A percentile compares a stretch with the other conserved stretches of the same genome.
Evolutionary conservation across 257 asterid species (phyloP).

Genomic region (Ilex aquifolium): DNA sequence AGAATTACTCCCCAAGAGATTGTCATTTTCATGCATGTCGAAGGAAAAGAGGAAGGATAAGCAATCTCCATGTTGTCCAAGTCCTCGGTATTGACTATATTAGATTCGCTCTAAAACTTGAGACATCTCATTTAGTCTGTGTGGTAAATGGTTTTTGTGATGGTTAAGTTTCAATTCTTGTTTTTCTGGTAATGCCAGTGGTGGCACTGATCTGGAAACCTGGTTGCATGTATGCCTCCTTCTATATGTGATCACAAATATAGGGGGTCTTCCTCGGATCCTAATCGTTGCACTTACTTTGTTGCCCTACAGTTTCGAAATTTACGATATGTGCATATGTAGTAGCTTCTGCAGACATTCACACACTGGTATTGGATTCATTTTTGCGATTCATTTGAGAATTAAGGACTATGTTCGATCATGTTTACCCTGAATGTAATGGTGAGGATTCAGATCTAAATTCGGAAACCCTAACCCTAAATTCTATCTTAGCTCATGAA

Average conservation of each 20-base stretch:
- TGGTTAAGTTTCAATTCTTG: constrained; percentile 27
- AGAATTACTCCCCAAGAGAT: constrained; percentile 35
- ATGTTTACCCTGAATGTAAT: too few species aligned
- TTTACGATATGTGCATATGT: constrained; percentile 70
- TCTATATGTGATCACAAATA: constrained; percentile 72
- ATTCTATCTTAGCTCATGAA: too few species aligned
- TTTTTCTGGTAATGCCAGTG: constrained; percentile 36
- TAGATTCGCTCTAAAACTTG: constrained; percentile 44
- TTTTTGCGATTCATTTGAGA: neutral
- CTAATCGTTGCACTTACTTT: constrained; percentile 93
- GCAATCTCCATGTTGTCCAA: constrained; percentile 28
- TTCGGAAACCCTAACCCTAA: too few species aligned
- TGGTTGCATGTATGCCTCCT: constrained; percentile 62
- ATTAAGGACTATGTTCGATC: neutral
- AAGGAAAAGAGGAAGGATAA: constrained; percentile 47
- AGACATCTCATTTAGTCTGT: constrained; percentile 38
- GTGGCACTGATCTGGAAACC: constrained; percentile 22
- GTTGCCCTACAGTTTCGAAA: constrained; percentile 76
- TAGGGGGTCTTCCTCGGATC: constrained; percentile 72
- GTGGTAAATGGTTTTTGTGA: constrained; percentile 12
- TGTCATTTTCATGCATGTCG: constrained; percentile 41
- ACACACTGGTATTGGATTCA: constrained; percentile 5
- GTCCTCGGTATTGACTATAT: constrained; percentile 47
- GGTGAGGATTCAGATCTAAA: too few species aligned
- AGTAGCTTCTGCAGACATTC: constrained; percentile 73